Conservation (phyloP, 441 rosid species). For the Manihot esculenta region DNA sequence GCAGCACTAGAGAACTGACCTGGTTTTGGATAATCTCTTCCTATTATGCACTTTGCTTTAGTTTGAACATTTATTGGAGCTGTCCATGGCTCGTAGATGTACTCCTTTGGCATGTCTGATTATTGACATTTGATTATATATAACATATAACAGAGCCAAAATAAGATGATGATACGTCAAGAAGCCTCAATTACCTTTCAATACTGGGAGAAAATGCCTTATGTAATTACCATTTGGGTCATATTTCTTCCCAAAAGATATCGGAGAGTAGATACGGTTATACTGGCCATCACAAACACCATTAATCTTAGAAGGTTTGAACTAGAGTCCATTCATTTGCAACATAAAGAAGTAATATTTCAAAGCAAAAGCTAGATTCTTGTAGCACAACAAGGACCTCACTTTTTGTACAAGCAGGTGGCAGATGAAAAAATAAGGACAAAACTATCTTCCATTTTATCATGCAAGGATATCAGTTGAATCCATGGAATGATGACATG, state of each 20-base stretch:
- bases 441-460: neutral
- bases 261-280: conserved; percentile 85
- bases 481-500: neutral
- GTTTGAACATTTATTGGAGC: conserved; percentile 83
- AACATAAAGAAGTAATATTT: neutral
- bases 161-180: conserved; percentile 1
- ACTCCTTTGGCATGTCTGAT: conserved; percentile 94
- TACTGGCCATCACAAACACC: conserved; percentile 48
- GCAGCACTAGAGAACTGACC: conserved; percentile 37
- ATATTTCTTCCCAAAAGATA: conserved; percentile 88
- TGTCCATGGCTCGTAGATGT: conserved; percentile 94
- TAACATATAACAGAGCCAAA: conserved; percentile 4
- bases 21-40: conserved; percentile 88
- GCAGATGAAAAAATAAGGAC: neutral
- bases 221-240: conserved; percentile 84
- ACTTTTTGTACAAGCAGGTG: neutral
- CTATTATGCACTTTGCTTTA: conserved; percentile 81
- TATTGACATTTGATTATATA: conserved; percentile 15
- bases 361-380: neutral
- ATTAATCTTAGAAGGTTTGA: conserved; percentile 16
- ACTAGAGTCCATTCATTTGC: neutral
- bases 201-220: conserved; percentile 81
- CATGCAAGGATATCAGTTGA: neutral
- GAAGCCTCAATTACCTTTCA: conserved; percentile 62
- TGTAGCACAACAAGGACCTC: neutral